Evolutionary conservation across 345 rosid genomes (phyloP).

Genomic region (Eucalyptus guilfoylei): DNA sequence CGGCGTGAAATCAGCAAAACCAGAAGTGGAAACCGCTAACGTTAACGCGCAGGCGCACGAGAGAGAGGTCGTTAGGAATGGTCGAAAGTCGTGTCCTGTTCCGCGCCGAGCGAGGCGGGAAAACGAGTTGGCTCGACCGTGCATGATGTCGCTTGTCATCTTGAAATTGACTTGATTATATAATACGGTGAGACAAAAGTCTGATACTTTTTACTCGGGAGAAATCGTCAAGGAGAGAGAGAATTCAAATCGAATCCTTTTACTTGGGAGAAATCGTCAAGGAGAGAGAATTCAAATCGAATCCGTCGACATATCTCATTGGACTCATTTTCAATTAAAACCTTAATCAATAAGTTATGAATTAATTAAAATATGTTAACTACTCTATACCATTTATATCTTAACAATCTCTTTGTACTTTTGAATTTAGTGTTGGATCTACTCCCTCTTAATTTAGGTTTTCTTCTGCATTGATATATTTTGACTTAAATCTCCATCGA

Average conservation of each 20-base stretch:
- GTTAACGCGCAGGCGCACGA: neutral
- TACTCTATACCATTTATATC: rapidly evolving
- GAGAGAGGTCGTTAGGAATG: neutral
- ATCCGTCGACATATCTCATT: neutral
- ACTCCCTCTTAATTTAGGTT: too few relatives aligned
- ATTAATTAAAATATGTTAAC: rapidly evolving
- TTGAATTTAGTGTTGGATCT: rapidly evolving
- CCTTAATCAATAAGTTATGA: rapidly evolving
- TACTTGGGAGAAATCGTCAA: neutral
- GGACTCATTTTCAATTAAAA: rapidly evolving
- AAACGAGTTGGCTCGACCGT: neutral
- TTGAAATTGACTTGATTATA: neutral
- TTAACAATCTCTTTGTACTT: rapidly evolving
- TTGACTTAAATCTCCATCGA: too few relatives aligned
- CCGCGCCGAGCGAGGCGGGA: neutral
- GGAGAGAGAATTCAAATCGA: neutral
- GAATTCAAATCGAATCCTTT: neutral
- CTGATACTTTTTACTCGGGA: rapidly evolving
- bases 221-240: neutral
- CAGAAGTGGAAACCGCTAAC: neutral
- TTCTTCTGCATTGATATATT: too few relatives aligned
- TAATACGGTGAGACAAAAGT: neutral
- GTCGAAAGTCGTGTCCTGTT: neutral
- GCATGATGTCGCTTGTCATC: neutral
- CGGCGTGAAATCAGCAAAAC: slow-evolving; percentile 1